These are phyloP conservation scores for Mallotus japonicus DNA, from an alignment of 441 rosid species.

Conservation along the genomic window DNA sequence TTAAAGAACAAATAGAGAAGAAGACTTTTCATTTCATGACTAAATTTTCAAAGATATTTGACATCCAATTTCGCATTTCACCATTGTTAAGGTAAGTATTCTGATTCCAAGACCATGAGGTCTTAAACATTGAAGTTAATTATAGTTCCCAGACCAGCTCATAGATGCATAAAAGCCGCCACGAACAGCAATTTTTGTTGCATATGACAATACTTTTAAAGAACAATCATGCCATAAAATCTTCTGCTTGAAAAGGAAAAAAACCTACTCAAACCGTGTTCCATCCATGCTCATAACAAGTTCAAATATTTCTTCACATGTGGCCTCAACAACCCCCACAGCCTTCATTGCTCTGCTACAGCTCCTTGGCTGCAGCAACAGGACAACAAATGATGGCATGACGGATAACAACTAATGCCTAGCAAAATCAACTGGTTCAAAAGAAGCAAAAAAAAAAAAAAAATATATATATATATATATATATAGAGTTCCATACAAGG, in stretches of 20 bases:
- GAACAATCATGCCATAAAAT: conserved; percentile 13
- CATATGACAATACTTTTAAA: conserved; percentile 14
- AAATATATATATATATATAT: too few species aligned
- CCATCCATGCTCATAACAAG: conserved; percentile 99
- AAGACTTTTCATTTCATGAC: not conserved
- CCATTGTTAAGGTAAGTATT: not conserved
- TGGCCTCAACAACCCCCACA: conserved; percentile 97
- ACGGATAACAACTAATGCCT: conserved; percentile 27
- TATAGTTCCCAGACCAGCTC: not conserved
- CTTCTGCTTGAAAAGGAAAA: conserved; percentile 25
- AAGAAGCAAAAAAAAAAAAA: conserved; percentile 20
- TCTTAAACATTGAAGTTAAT: not conserved
- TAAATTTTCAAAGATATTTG: not conserved
- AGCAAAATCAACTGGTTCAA: conserved; percentile 19
- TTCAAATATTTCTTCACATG: conserved; percentile 97
- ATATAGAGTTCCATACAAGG: conserved; percentile 59
- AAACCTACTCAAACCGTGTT: conserved; percentile 95
- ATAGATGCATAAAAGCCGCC: not conserved
- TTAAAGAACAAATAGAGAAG: not conserved
- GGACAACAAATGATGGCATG: conserved; percentile 27
- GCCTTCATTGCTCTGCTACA: conserved; percentile 99
- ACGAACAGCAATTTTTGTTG: not conserved
- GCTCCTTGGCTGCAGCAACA: conserved; percentile 90
- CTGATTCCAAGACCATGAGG: not conserved
- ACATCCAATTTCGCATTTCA: not conserved